Evolutionary conservation across 441 rosid species (phyloP).

Genomic region (Corymbia citriodora): DNA sequence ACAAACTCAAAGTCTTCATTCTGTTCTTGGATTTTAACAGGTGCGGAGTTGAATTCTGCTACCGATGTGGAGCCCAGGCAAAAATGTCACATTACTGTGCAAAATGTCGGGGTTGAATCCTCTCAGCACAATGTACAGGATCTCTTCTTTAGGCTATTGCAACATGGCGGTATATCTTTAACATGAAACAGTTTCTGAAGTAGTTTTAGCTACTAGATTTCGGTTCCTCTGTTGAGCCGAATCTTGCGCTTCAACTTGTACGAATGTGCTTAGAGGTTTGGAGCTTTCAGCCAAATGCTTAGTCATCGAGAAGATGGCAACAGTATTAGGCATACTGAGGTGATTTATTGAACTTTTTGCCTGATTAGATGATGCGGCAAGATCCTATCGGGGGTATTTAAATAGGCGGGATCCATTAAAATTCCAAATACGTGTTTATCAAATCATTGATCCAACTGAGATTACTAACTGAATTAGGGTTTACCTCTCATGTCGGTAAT

Average conservation of each 20-base stretch:
- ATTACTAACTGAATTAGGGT: neutral
- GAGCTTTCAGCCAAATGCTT: neutral
- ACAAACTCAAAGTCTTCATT: neutral
- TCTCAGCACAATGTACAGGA: neutral
- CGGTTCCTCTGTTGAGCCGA: neutral
- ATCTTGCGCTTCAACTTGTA: neutral
- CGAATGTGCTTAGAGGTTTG: neutral
- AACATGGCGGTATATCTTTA: neutral
- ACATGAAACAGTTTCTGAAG: neutral
- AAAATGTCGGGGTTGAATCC: slow-evolving; percentile 21
- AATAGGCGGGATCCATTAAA: neutral
- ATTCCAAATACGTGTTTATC: neutral
- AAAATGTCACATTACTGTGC: slow-evolving; percentile 23
- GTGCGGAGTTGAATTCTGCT: slow-evolving; percentile 52
- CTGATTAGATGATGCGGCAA: neutral
- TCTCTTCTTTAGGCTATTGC: neutral
- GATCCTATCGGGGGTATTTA: neutral
- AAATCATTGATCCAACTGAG: neutral
- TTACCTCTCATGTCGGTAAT: neutral
- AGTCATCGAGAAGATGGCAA: neutral
- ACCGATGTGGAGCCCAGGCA: slow-evolving; percentile 34
- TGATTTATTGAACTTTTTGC: neutral
- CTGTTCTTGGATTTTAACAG: slow-evolving; percentile 14
- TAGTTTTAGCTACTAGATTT: neutral
- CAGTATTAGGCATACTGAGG: neutral